Evolutionary conservation across 2,329 filamentous ascomycete species (phyloP).

Genomic region (Leptographium lundbergii): DNA sequence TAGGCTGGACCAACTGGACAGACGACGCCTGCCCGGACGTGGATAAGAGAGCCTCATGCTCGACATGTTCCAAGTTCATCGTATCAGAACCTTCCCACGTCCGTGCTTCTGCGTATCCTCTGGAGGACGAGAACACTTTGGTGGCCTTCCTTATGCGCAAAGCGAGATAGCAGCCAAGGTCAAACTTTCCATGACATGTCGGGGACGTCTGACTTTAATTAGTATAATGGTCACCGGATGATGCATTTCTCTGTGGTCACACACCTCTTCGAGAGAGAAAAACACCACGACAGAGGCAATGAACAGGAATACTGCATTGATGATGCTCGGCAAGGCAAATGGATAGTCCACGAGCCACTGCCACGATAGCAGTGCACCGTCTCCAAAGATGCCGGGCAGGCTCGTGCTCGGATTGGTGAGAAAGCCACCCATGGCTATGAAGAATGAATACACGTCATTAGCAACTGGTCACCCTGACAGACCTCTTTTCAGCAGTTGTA

Average conservation of each 20-base stretch:
- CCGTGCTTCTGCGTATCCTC: slow-evolving; percentile 1
- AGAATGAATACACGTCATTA: background rate
- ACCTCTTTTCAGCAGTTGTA: background rate
- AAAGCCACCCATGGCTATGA: slow-evolving; percentile 45
- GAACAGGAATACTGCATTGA: slow-evolving; percentile 38
- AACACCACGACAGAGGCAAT: slow-evolving; percentile 41
- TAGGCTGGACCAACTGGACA: background rate
- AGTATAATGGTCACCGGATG: background rate
- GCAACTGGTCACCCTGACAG: background rate
- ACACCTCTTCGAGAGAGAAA: slow-evolving; percentile 54
- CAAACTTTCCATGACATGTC: slow-evolving; percentile 30
- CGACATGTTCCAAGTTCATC: background rate
- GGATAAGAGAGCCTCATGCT: background rate
- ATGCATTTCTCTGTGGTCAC: slow-evolving; percentile 13
- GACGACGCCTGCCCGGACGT: background rate
- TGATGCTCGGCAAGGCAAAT: slow-evolving; percentile 56
- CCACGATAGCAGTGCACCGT: slow-evolving; percentile 44
- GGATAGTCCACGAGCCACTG: slow-evolving; percentile 54
- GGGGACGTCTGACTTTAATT: slow-evolving; percentile 25
- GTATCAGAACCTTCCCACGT: background rate
- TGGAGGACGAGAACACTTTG: background rate
- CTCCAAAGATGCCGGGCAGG: slow-evolving; percentile 51
- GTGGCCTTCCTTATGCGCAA: background rate
- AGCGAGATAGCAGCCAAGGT: slow-evolving; percentile 27
- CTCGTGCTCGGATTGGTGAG: slow-evolving; percentile 52